Evolutionary conservation across 1,284 basidiomycete species (phyloP), one percentile per base, ranked within the genome.

Genomic region (Pascua guehoae): DNA sequence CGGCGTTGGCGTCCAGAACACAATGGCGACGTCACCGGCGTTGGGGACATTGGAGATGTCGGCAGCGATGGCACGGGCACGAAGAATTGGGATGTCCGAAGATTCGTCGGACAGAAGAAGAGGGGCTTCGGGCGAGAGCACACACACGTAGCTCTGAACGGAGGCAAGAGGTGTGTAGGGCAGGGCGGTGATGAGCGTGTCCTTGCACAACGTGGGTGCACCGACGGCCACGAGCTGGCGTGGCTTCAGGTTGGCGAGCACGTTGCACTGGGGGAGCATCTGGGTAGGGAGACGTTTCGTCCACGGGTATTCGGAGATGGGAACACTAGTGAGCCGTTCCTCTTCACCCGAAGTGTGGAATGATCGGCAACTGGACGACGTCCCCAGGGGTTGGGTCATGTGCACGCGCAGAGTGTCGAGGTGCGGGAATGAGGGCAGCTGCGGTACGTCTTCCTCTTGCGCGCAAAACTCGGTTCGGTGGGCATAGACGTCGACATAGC

Each of bases 361-460:
- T 5, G 40, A 7, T 4, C 51, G 51, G 8, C 17, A n/a, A 10
- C 15, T 38, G 40, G 10, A 18, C 16, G 46, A 8, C 17, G 17
- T 47, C 14, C 39, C n/a, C 3, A 32, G 16, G 12, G 37, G 9
- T n/a, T 47, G 2, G 9, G 32, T 41, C 18, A 54, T 48, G 36
- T 49, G 48, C 12, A 57, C 32, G 5, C 51, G 47, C 38, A 57
- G 32, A 1, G 47, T 49, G 12, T 41, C 43, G 16, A 57, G 32
- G 32, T 37, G 17, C 39, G 56, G 51, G 12, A 57, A 43, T 1
- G 16, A 9, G 3, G 48, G 55, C 0, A 56, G 45, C 10, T 18
- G 18, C 5, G 24, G 18, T 38, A 32, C 16, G 8, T n/a, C 16
- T 41, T 24, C 15, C 12, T 41, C n/a, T 15, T 15, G 40, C 39